Evolutionary conservation across 2,329 filamentous ascomycete genomes (phyloP).

Genomic region (Trematosphaeria pertusa): DNA sequence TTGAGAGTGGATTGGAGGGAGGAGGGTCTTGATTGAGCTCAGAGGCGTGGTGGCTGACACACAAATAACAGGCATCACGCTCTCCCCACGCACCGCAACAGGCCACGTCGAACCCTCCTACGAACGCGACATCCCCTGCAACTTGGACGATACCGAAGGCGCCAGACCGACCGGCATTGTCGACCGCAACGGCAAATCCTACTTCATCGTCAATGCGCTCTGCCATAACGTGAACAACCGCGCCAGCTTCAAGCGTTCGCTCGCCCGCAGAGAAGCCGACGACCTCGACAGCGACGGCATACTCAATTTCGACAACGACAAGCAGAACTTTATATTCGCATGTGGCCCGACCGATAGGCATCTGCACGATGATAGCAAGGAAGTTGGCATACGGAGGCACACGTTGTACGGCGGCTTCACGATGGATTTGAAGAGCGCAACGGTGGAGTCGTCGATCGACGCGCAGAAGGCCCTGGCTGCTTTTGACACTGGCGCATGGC

Average conservation of each 20-base stretch:
- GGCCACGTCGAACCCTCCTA: conserved; percentile 62
- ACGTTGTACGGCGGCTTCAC: conserved; percentile 61
- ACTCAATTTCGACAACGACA: conserved; percentile 59
- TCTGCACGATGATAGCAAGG: conserved; percentile 50
- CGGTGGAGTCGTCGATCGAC: conserved; percentile 24
- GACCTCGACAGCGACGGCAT: conserved; percentile 3
- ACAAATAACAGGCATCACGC: conserved; percentile 56
- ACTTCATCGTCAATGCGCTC: conserved; percentile 57
- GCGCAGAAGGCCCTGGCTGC: conserved; percentile 23
- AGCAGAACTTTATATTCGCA: conserved; percentile 63
- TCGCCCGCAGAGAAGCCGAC: not conserved
- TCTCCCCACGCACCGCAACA: conserved; percentile 61
- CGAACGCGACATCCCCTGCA: conserved; percentile 46
- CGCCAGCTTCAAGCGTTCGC: not conserved
- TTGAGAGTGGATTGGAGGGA: too few relatives aligned
- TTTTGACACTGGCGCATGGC: conserved; percentile 13
- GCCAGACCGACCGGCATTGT: conserved; percentile 48
- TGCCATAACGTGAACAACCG: conserved; percentile 46
- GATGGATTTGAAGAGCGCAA: conserved; percentile 62
- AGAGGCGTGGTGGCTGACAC: too few relatives aligned
- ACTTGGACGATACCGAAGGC: conserved; percentile 57
- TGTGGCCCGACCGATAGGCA: conserved; percentile 58
- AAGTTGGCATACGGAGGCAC: conserved; percentile 61
- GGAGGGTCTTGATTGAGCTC: too few relatives aligned
- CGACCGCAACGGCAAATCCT: conserved; percentile 4